Base-by-base conservation (phyloP, 805 yeast species). In the Lachancea nothofagi region DNA sequence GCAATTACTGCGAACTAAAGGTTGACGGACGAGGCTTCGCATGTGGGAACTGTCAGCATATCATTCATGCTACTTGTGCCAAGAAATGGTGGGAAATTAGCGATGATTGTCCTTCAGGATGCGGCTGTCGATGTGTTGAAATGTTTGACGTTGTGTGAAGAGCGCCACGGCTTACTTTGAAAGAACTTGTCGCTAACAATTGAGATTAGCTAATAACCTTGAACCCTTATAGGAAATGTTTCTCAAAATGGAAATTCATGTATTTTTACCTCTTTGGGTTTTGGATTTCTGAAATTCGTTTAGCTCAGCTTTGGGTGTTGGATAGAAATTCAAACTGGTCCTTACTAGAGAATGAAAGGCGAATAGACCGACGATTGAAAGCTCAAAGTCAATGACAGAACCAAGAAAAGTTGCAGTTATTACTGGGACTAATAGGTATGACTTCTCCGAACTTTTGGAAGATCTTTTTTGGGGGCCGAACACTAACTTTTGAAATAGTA, bases 61-160 rank as follows among this genome's bases (percentile, higher is more conserved):
- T 84, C 2, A 53, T 83, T 48, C 97, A 89, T 56, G 73, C 85
- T 2, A 66, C 67, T 17, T 89, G 97, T 65, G 93, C 95, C 0
- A 62, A 70, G 14, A 71, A 71, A 36, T 89, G 97, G 96, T 87
- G 94, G 86, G 50, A 57, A 1, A 64, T 57, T 7, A 63, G 67
- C 42, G 47, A 47, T 0, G 83, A 81, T 50, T 86, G 96, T 60
- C 80, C 94, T 0, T 73, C 83, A 33, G 96, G 95, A 0, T 87
- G 96, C 66, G 95, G 95, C 0, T 87, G 96, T 52, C 46, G 54
- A 4, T 86, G 96, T 61, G 56, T 76, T 8, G 67, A 64, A 7
- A 48, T 44, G 18, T 59, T 51, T 37, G 59, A 52, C 30, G 38
- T 51, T 12, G 32, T 21, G 14, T 36, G 29, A 36, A 17, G 4